A percentile compares a stretch with the other conserved stretches of the same genome.
Conservation (phyloP, 2,329 filamentous ascomycete genomes). For the Claviceps digitariae region DNA sequence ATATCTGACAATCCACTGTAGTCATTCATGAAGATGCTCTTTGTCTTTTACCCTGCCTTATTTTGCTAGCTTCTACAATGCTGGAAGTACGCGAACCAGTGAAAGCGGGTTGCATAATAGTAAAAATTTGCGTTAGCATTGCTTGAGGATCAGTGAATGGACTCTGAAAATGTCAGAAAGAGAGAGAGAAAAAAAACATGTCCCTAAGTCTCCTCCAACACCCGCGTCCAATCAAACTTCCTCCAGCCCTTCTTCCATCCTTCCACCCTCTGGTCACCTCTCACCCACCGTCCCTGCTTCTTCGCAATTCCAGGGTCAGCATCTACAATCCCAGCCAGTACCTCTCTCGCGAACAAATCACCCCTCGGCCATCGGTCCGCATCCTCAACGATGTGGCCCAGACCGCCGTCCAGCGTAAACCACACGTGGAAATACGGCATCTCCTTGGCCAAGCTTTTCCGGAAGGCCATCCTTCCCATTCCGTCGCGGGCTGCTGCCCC, state of each 20-base stretch:
- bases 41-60: too few relatives aligned
- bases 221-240: constrained; percentile 77
- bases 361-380: constrained; percentile 72
- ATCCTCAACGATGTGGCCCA: constrained; percentile 90
- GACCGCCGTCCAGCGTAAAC: constrained; percentile 82
- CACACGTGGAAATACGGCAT: constrained; percentile 98
- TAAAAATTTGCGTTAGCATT: too few relatives aligned
- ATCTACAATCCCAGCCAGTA: constrained; percentile 86
- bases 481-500: constrained; percentile 40
- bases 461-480: constrained; percentile 72
- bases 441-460: constrained; percentile 74
- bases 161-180: too few relatives aligned
- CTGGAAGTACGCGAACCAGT: too few relatives aligned
- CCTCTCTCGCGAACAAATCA: constrained; percentile 83
- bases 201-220: constrained; percentile 29
- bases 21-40: too few relatives aligned
- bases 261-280: constrained; percentile 56
- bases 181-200: neutral
- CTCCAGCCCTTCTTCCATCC: constrained; percentile 75
- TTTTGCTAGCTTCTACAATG: too few relatives aligned
- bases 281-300: constrained; percentile 75
- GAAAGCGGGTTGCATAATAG: too few relatives aligned
- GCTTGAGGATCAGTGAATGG: too few relatives aligned
- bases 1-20: too few relatives aligned
- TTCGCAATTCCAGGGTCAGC: constrained; percentile 71